phyloP scores from a whole-genome alignment of 257 asterid species.

The Scutellaria galericulata region DNA sequence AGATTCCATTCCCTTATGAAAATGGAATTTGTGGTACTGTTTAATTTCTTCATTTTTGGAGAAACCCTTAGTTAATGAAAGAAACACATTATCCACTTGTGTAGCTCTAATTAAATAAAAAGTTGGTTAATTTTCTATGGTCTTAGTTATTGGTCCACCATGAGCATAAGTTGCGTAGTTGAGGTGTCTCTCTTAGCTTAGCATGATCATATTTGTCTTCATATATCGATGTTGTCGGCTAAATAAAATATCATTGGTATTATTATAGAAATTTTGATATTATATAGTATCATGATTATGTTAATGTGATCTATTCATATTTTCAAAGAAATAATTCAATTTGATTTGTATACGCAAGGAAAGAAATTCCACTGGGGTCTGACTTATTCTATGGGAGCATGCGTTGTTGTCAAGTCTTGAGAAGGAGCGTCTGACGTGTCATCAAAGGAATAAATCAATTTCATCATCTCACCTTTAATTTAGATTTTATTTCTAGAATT shows the following conservation, averaged over 20 bases:
- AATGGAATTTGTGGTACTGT: background rate
- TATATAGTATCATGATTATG: no score
- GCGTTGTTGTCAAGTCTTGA: constrained; percentile 21
- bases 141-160: constrained; percentile 44
- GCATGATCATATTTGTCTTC: background rate
- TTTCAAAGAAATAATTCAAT: no score
- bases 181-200: constrained; percentile 39
- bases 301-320: no score
- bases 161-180: background rate
- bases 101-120: constrained; percentile 9
- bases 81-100: constrained; percentile 45
- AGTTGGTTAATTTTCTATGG: constrained; percentile 14
- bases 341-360: no score
- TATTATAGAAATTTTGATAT: no score
- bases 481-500: no score
- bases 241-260: background rate
- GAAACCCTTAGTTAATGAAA: constrained; percentile 37
- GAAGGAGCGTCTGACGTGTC: background rate
- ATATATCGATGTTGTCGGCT: constrained; percentile 6
- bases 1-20: background rate
- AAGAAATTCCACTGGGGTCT: background rate
- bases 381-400: constrained; percentile 30
- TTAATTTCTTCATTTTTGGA: constrained; percentile 6
- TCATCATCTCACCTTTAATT: background rate
- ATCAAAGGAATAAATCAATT: constrained; percentile 23